phyloP scores from a whole-genome alignment of 179 eudicot genomes.

The Patellifolia procumbens region DNA sequence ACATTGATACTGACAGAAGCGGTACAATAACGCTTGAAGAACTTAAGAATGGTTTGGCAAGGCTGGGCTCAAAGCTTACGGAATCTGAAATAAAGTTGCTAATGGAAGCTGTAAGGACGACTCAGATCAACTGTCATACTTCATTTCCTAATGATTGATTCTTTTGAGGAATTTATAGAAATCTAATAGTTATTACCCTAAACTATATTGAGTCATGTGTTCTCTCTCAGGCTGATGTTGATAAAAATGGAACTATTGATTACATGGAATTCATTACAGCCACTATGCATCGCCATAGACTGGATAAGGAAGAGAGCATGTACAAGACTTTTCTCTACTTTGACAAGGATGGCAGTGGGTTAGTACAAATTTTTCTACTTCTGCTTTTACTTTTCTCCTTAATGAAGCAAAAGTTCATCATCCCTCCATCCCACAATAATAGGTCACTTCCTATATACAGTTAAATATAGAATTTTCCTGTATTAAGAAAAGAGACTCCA shows the following conservation, averaged over 20 bases:
- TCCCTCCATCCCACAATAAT: neutral
- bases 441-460: too few species aligned
- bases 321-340: constrained; percentile 68
- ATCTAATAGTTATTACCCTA: neutral
- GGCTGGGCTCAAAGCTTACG: constrained; percentile 65
- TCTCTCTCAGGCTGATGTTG: constrained; percentile 81
- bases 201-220: neutral
- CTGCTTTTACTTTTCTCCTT: neutral
- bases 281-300: constrained; percentile 90
- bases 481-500: too few species aligned
- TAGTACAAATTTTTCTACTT: constrained; percentile 11
- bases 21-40: constrained; percentile 85
- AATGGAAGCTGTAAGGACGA: constrained; percentile 74
- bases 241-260: constrained; percentile 79
- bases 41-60: constrained; percentile 65
- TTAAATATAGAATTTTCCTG: too few species aligned
- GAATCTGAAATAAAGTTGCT: constrained; percentile 69
- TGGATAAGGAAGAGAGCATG: constrained; percentile 74
- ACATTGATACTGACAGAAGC: constrained; percentile 79
- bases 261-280: constrained; percentile 87
- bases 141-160: neutral
- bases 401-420: neutral
- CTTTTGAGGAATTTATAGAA: neutral
- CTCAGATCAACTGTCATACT: neutral
- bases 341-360: constrained; percentile 87